These are phyloP conservation scores for Fusarium oxysporum DNA, from an alignment of 2,329 filamentous ascomycete species.

Conservation along the genomic window DNA sequence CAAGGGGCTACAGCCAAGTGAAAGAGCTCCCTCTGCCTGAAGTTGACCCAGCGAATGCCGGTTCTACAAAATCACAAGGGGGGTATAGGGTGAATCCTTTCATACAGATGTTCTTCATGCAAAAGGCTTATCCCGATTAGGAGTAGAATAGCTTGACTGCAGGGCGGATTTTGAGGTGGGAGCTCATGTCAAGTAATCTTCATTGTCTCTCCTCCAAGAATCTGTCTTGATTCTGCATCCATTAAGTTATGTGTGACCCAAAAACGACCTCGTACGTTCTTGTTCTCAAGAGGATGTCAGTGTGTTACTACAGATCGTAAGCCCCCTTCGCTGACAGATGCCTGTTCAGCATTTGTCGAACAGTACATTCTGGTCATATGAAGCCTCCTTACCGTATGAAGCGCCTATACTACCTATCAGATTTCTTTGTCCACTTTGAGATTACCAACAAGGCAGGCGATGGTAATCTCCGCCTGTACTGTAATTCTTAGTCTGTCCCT, in stretches of 20 bases:
- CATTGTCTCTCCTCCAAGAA: not conserved
- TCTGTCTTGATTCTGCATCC: constrained; percentile 20
- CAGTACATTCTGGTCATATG: not conserved
- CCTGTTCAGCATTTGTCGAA: not conserved
- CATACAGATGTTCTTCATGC: not conserved
- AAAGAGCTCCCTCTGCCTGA: not conserved
- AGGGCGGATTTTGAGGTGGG: constrained; percentile 14
- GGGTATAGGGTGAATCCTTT: not conserved
- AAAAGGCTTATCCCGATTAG: constrained; percentile 9
- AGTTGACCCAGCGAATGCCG: not conserved
- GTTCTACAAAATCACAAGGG: not conserved
- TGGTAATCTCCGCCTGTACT: not conserved
- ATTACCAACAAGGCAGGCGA: not conserved
- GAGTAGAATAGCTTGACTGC: constrained; percentile 25
- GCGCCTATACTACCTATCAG: not conserved
- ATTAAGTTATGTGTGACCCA: constrained; percentile 22
- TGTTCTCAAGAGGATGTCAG: constrained; percentile 2
- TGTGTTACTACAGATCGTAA: constrained; percentile 2
- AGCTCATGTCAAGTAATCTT: constrained; percentile 15
- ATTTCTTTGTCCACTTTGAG: not conserved
- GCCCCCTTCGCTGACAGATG: not conserved
- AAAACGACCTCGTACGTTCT: constrained; percentile 16
- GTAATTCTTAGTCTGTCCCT: not conserved
- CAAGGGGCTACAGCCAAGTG: not conserved
- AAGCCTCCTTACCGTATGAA: not conserved